Evolutionary conservation across 2,329 filamentous ascomycete genomes (phyloP), one percentile per base, ranked within the genome.

Genomic region (Lecanicillium sp.): DNA sequence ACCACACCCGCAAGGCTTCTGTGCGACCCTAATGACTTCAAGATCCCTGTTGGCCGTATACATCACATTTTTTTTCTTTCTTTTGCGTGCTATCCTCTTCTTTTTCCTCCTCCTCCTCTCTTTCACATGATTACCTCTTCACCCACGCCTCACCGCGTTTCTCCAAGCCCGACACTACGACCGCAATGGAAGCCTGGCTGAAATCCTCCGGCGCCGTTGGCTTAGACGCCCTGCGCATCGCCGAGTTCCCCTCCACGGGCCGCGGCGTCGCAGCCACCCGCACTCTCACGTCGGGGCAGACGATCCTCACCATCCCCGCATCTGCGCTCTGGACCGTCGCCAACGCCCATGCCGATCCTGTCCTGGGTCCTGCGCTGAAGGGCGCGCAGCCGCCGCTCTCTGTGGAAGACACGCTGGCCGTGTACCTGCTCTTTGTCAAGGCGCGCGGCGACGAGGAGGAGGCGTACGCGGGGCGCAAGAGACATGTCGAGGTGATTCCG

Each of bases 111-210:
- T n/a, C n/a, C n/a, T n/a, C n/a, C n/a, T n/a, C n/a, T n/a, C n/a
- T n/a, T n/a, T n/a, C n/a, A n/a, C n/a, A n/a, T n/a, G n/a, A n/a
- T n/a, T n/a, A n/a, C n/a, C n/a, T n/a, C n/a, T n/a, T n/a, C n/a
- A n/a, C n/a, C n/a, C n/a, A n/a, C n/a, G n/a, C n/a, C n/a, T n/a
- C n/a, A n/a, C n/a, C n/a, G n/a, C n/a, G n/a, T n/a, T n/a, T n/a
- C n/a, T n/a, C n/a, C n/a, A n/a, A n/a, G n/a, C n/a, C n/a, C n/a
- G n/a, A n/a, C n/a, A n/a, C n/a, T n/a, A n/a, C n/a, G n/a, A n/a
- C n/a, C n/a, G n/a, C n/a, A 30, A 65, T 65, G 62, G 59, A 65
- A 44, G 53, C 42, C 55, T 65, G 62, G 62, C 56, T 65, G 49
- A 62, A 55, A 52, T 15, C 49, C 51, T 56, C 55, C 12, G 62